Evolutionary conservation across 306 rosid genomes (phyloP).

Genomic region (Biancaea sappan): DNA sequence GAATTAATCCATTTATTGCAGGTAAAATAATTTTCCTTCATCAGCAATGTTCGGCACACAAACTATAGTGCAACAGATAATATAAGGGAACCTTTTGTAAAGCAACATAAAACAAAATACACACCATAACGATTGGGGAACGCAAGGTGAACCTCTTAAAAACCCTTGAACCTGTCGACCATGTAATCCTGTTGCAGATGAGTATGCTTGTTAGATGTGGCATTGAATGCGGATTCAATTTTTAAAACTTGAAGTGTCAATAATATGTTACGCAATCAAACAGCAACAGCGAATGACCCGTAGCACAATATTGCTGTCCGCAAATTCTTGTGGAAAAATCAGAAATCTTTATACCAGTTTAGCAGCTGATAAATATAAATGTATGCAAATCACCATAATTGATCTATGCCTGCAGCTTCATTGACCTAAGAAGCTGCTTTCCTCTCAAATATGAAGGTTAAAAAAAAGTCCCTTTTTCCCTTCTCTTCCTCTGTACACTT

Average conservation of each 20-base stretch:
- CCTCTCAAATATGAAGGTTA: not conserved
- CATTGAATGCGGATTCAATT: not conserved
- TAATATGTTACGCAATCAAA: not conserved
- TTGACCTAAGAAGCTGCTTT: not conserved
- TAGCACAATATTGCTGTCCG: not conserved
- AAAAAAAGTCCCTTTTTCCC: not conserved
- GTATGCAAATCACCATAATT: not conserved
- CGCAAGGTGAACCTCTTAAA: slow-evolving; percentile 78
- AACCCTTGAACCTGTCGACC: slow-evolving; percentile 91
- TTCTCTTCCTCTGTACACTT: not conserved
- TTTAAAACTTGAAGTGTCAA: not conserved
- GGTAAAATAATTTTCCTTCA: slow-evolving; percentile 1
- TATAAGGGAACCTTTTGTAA: slow-evolving; percentile 12
- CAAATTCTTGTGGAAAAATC: not conserved
- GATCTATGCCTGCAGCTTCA: not conserved
- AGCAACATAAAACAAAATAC: slow-evolving; percentile 4
- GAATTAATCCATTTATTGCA: not conserved
- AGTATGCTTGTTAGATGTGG: slow-evolving; percentile 1
- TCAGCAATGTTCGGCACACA: slow-evolving; percentile 15
- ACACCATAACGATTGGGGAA: slow-evolving; percentile 70
- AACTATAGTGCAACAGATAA: not conserved
- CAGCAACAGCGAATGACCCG: not conserved
- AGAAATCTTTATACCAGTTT: not conserved
- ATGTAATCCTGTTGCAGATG: slow-evolving; percentile 66
- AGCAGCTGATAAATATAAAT: not conserved